Evolutionary conservation across 2,329 filamentous ascomycete species (phyloP).

Genomic region (Penicillium sp.): DNA sequence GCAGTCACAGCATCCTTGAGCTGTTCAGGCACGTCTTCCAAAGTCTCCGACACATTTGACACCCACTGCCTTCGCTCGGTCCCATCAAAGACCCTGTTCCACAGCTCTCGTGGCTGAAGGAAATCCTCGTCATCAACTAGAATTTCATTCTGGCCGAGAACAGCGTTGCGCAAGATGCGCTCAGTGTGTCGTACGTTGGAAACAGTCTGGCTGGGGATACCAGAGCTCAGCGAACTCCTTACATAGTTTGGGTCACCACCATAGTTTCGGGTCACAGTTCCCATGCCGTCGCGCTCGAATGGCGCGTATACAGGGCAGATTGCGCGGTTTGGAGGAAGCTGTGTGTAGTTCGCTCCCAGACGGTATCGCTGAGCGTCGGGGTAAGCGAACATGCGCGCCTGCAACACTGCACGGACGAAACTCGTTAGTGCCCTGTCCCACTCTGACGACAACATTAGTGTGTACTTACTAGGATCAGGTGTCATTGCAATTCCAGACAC

Average conservation of each 20-base stretch:
- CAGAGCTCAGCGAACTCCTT: constrained; percentile 28
- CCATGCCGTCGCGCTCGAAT: constrained; percentile 46
- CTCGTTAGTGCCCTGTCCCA: background rate
- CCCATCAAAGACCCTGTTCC: constrained; percentile 31
- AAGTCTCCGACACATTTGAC: constrained; percentile 24
- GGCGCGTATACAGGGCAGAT: constrained; percentile 50
- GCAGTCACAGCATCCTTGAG: constrained; percentile 17
- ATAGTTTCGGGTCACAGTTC: constrained; percentile 53
- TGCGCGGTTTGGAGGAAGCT: constrained; percentile 43
- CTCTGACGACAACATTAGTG: background rate
- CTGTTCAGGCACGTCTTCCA: constrained; percentile 24
- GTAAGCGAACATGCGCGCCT: constrained; percentile 62
- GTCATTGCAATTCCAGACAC: constrained; percentile 63
- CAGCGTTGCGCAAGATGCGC: constrained; percentile 19
- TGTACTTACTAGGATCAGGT: constrained; percentile 54
- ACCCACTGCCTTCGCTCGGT: constrained; percentile 24
- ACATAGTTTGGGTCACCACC: constrained; percentile 60
- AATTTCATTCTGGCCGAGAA: constrained; percentile 28
- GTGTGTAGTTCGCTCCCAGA: constrained; percentile 44
- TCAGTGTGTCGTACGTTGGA: constrained; percentile 26
- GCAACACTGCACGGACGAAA: constrained; percentile 48
- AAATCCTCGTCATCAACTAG: constrained; percentile 33
- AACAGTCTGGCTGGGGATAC: constrained; percentile 14
- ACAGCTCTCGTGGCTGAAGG: constrained; percentile 32
- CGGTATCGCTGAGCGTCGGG: constrained; percentile 52